Conservation (phyloP, 305 asterid species). For the Salvia sclarea region DNA sequence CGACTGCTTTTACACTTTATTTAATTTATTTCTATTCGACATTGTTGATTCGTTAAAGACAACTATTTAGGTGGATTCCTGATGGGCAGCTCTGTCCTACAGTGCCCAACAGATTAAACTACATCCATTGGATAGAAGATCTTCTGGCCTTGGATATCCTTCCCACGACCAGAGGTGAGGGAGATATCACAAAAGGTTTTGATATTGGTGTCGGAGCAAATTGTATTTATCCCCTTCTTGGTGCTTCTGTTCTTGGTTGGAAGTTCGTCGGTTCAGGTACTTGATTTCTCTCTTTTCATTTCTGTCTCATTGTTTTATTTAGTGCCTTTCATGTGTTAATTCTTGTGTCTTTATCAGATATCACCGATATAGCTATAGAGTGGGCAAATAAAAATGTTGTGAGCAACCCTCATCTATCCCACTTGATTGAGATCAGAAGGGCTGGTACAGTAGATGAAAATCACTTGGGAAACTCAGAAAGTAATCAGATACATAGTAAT, state of each 20-base stretch:
- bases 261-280: constrained; percentile 87
- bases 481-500: constrained; percentile 24
- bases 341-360: constrained; percentile 46
- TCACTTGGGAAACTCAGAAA: constrained; percentile 33
- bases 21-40: background rate
- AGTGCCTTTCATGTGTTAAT: background rate
- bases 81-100: constrained; percentile 99
- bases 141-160: constrained; percentile 69
- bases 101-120: constrained; percentile 88
- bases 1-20: background rate
- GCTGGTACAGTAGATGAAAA: constrained; percentile 34
- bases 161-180: constrained; percentile 34
- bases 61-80: constrained; percentile 80
- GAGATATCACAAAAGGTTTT: constrained; percentile 55
- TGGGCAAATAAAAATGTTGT: constrained; percentile 78
- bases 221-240: constrained; percentile 93
- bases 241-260: constrained; percentile 93
- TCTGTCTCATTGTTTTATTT: constrained; percentile 14
- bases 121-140: constrained; percentile 92
- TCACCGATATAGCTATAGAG: constrained; percentile 82
- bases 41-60: constrained; percentile 22
- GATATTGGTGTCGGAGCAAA: constrained; percentile 94
- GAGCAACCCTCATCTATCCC: constrained; percentile 69
- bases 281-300: constrained; percentile 16
- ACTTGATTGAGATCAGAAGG: constrained; percentile 73